phyloP scores from a whole-genome alignment of 129 eudicot species.

The Kitagawia praeruptora region DNA sequence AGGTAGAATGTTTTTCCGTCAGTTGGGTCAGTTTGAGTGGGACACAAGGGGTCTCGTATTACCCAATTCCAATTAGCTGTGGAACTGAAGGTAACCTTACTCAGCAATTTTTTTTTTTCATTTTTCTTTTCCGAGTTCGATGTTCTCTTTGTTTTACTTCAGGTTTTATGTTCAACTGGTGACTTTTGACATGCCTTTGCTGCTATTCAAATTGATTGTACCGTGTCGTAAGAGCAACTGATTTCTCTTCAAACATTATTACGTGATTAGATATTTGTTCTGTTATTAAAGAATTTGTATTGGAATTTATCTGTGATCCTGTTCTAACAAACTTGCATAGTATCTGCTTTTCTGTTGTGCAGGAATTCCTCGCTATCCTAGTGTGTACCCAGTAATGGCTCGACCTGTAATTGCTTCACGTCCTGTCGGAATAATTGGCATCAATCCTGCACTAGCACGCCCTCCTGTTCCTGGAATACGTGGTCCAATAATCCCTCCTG shows the following conservation, averaged over 20 bases:
- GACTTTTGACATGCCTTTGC: conserved; percentile 66
- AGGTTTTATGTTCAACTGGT: conserved; percentile 86
- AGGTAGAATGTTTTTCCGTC: conserved; percentile 35
- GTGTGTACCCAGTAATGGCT: conserved; percentile 56
- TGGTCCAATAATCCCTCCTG: conserved; percentile 58
- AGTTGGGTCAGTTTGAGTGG: conserved; percentile 31
- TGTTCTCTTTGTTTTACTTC: conserved; percentile 52
- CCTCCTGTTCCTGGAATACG: conserved; percentile 65
- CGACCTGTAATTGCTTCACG: conserved; percentile 61
- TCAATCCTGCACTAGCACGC: conserved; percentile 52
- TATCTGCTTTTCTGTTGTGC: conserved; percentile 44
- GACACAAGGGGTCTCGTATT: conserved; percentile 42
- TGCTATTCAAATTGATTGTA: conserved; percentile 60
- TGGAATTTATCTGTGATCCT: conserved; percentile 20
- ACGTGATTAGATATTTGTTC: conserved; percentile 9
- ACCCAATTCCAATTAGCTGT: conserved; percentile 40
- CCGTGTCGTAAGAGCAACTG: conserved; percentile 47
- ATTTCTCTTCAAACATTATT: conserved; percentile 10
- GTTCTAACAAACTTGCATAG: conserved; percentile 64
- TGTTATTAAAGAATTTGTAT: not conserved
- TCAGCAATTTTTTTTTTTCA: conserved; percentile 20
- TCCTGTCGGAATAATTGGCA: conserved; percentile 36
- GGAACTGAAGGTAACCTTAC: conserved; percentile 78
- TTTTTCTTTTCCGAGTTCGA: conserved; percentile 37
- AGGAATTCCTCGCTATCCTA: conserved; percentile 70